Percentiles rank a stretch among this genome's conserved stretches.
These are phyloP conservation scores for Ophiocordyceps camponoti-saundersi DNA, from an alignment of 2,329 filamentous ascomycete species.

Conservation along the genomic window DNA sequence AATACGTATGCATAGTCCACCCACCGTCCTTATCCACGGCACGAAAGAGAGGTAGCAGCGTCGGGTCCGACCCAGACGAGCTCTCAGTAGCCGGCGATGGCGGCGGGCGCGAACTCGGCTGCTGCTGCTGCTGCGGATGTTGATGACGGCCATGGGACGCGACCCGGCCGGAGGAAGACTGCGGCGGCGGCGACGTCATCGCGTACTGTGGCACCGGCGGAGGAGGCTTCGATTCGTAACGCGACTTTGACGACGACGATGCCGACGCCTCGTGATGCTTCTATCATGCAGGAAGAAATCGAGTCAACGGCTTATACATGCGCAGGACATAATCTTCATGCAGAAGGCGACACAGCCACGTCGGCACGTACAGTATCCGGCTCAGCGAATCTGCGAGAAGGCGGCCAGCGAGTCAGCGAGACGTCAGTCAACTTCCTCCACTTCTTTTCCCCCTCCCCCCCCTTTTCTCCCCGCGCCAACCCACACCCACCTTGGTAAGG, in stretches of 20 bases:
- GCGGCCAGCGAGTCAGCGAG: conserved; percentile 3
- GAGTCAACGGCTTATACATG: no score
- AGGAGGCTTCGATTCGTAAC: conserved; percentile 31
- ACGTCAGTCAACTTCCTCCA: conserved; percentile 9
- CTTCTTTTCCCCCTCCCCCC: background rate
- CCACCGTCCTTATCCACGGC: conserved; percentile 75
- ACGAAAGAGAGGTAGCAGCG: conserved; percentile 69
- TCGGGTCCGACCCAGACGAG: conserved; percentile 42
- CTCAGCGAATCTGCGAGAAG: conserved; percentile 47
- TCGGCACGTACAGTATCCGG: conserved; percentile 43
- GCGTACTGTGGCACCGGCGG: conserved; percentile 9
- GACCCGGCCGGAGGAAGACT: background rate
- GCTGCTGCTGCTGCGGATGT: background rate
- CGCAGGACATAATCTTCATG: no score
- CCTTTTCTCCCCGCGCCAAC: no score
- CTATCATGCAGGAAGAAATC: background rate
- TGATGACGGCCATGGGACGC: background rate
- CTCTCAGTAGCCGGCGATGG: conserved; percentile 41
- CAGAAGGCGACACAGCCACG: no score
- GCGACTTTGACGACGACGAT: conserved; percentile 9
- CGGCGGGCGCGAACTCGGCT: conserved; percentile 37
- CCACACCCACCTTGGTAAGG: conserved; percentile 78
- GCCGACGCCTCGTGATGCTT: background rate
- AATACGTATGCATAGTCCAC: conserved; percentile 6
- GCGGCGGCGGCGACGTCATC: background rate